phyloP scores from a whole-genome alignment of 73 alveolate species.

The Tetrahymena borealis region DNA sequence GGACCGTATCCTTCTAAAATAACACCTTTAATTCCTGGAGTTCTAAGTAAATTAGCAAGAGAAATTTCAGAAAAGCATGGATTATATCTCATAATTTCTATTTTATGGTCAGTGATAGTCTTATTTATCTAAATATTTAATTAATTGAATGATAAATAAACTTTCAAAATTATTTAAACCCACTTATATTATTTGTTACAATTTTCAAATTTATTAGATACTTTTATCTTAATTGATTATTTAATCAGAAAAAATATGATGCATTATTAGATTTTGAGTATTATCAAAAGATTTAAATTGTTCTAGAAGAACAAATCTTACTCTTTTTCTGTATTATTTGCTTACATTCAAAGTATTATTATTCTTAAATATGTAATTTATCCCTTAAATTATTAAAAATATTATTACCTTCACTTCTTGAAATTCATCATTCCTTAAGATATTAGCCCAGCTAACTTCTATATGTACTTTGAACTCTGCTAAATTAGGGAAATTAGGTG shows the following conservation, averaged over 20 bases:
- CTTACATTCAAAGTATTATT: too few relatives aligned
- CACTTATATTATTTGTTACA: too few relatives aligned
- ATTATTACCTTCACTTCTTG: background rate
- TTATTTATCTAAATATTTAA: background rate
- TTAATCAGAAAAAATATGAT: too few relatives aligned
- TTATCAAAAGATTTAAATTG: too few relatives aligned
- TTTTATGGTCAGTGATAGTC: background rate
- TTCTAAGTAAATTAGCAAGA: background rate
- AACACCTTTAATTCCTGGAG: conserved; percentile 17
- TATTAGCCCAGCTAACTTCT: conserved; percentile 25
- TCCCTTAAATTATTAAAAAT: background rate
- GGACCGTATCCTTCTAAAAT: conserved; percentile 29
- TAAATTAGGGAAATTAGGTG: conserved; percentile 37
- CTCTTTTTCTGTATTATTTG: too few relatives aligned
- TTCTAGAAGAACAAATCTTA: too few relatives aligned
- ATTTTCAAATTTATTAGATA: too few relatives aligned
- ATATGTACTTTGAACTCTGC: conserved; percentile 35
- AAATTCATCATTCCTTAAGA: conserved; percentile 31
- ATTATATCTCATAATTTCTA: conserved; percentile 11
- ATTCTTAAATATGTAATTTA: too few relatives aligned
- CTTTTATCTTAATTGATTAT: too few relatives aligned
- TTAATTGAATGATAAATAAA: background rate
- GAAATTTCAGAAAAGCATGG: conserved; percentile 18
- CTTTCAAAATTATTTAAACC: background rate
- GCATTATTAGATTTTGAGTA: too few relatives aligned